phyloP scores from a whole-genome alignment of 164 flowering plant genomes.

The Echeveria elegans region DNA sequence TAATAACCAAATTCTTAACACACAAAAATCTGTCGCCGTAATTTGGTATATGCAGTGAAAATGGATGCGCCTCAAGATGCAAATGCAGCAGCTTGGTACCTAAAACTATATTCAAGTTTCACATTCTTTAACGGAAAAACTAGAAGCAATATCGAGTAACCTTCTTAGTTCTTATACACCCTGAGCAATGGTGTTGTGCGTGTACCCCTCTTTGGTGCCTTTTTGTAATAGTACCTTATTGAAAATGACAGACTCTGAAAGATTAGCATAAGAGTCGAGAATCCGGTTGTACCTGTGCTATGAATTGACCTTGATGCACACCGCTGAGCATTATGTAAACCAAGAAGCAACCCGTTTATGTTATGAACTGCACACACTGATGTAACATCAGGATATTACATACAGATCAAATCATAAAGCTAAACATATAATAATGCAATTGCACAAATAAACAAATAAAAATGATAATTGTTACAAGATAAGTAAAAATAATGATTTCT shows the following conservation, averaged over 20 bases:
- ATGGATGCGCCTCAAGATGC: not conserved
- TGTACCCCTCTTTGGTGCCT: not conserved
- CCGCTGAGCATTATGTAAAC: not conserved
- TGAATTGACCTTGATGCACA: slow-evolving; percentile 8
- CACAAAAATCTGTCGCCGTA: not conserved
- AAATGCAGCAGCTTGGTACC: not conserved
- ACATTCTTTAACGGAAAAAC: not conserved
- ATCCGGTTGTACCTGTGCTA: not conserved
- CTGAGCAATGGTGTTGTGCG: not conserved
- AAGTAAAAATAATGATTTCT: not conserved
- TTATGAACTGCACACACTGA: not conserved
- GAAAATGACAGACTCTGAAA: not conserved
- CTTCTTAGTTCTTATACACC: not conserved
- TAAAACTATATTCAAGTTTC: not conserved
- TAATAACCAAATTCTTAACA: not conserved
- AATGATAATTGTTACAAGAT: not conserved
- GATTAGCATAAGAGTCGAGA: not conserved
- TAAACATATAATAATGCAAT: not conserved
- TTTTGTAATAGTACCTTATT: not conserved
- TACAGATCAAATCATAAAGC: not conserved
- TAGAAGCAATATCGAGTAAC: no score
- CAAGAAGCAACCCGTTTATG: slow-evolving; percentile 5
- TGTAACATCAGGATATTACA: not conserved
- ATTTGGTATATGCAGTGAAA: not conserved
- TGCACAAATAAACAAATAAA: not conserved